Base-by-base conservation (phyloP, 192 early-diverging fungal species). In the Chytriomyces confervae region DNA sequence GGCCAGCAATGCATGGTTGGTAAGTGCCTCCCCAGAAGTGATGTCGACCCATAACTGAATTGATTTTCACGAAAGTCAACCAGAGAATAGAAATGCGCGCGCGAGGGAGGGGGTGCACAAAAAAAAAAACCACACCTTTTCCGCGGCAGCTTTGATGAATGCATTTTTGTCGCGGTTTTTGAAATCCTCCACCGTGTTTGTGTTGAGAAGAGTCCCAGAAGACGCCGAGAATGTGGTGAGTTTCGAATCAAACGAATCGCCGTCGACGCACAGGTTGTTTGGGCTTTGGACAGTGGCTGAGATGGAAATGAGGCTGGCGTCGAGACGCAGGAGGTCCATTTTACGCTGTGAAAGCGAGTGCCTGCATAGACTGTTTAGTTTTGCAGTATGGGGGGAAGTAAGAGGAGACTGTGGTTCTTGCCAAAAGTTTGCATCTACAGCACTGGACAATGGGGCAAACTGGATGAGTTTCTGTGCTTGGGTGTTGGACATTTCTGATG, bases 181-280 rank as follows among this genome's bases (percentile, higher is more conserved):
- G 79, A 97, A 99, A 60, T 95, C 95, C 75, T 97, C 95, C 6
- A 98, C 85, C 0, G 97, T 98, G 81, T 99, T 99, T 44, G 95
- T 96, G 84, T 98, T 99, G 72, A 88, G 83, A 47, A 99, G 80
- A 3, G 75, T 1, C 91, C 94, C 44, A 84, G 81, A 10, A 82
- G 84, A 10, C 79, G 81, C 80, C 80, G 82, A 6, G 86, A 76
- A 43, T 83, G 82, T 7, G 87, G 76, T 27, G 87, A 84, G 24
- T 9, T 63, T 5, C 47, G 10, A n/a, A 62, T 86, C 82, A 46
- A 93, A 89, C 46, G 89, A 88, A 0, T 78, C 78, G 20, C 79
- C 80, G 24, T 88, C 84, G 43, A 95, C 79, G 61, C 89, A 91
- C 50, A 96, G 81, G 6, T 87, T 84, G 20, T 57, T 57, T 3